Evolutionary conservation across 768 basidiomycete genomes (phyloP).

Genomic region (Ramaria rubella): DNA sequence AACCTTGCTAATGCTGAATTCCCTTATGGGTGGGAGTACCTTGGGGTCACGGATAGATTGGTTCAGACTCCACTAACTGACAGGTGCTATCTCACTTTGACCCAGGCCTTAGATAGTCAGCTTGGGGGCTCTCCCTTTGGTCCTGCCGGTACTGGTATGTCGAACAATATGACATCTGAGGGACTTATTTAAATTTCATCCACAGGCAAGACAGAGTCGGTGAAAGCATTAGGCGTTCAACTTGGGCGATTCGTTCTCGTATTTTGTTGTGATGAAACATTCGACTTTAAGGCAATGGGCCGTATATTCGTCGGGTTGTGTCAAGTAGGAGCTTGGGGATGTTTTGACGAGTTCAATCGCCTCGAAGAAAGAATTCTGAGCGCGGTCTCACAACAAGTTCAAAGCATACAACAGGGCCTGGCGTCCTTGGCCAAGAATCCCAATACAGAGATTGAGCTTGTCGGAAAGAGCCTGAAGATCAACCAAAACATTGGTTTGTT

Average conservation of each 20-base stretch:
- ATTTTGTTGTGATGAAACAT: constrained; percentile 99
- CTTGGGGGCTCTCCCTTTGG: constrained; percentile 97
- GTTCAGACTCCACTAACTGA: constrained; percentile 98
- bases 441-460: constrained; percentile 87
- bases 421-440: constrained; percentile 78
- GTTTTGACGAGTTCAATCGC: constrained; percentile 97
- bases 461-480: constrained; percentile 89
- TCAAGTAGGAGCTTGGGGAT: constrained; percentile 99
- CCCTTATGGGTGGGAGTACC: constrained; percentile 98
- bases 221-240: constrained; percentile 96
- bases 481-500: constrained; percentile 83
- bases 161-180: constrained; percentile 1
- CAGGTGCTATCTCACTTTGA: constrained; percentile 91
- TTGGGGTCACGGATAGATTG: constrained; percentile 92
- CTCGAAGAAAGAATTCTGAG: constrained; percentile 96
- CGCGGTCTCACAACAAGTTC: constrained; percentile 98
- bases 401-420: constrained; percentile 95
- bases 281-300: constrained; percentile 99
- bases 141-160: constrained; percentile 88
- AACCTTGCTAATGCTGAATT: constrained; percentile 87
- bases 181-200: constrained; percentile 11
- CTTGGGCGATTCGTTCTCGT: constrained; percentile 98
- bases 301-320: constrained; percentile 98
- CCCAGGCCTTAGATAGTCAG: constrained; percentile 91
- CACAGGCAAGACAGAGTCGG: constrained; percentile 95